Base-by-base conservation (phyloP, 805 yeast species). In the Saccharomycopsis vini region DNA sequence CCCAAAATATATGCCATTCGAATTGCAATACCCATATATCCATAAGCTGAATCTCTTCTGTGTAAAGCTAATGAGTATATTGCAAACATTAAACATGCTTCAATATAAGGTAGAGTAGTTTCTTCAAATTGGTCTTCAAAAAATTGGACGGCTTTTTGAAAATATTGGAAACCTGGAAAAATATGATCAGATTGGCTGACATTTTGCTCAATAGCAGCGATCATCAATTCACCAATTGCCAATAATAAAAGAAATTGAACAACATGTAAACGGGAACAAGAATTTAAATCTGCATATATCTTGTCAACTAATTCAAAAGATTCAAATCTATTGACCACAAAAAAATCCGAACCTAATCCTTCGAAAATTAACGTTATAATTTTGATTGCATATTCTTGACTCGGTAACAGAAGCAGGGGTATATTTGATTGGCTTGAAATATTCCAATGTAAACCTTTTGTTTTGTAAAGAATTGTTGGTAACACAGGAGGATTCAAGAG, bases 1-100 rank as follows among this genome's bases (percentile, higher is more conserved):
- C 50, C 50, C 32, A 46, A 9, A 2, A 47, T 38, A 23, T 42
- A 46, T n/a, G 47, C 46, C 9, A 46, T 16, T 30, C 50, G 20
- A 16, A 46, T 19, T 5, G 45, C 50, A 18, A 46, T n/a, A 10
- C 50, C 50, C 7, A 39, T 31, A 34, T 46, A 46, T 12, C 38
- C 10, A 38, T 43, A 46, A 7, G 47, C 46, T 3, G 33, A 28
- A n/a, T 46, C 46, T 28, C 43, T 43, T 16, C 47, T 10, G 22
- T 46, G 43, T 12, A 46, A 32, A 4, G 39, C 40, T 9, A 42
- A 23, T 5, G 43, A 38, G 21, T 46, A 46, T 9, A 46, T 18
- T 5, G 39, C 36, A 16, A 46, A 43, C 19, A 46, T 22, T 9
- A 46, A 18, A 19, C 32, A n/a, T 3, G 50, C 39, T 29, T 46